Evolutionary conservation across 2,329 filamentous ascomycete genomes (phyloP).

Genomic region (Rhynchosporium secalis): DNA sequence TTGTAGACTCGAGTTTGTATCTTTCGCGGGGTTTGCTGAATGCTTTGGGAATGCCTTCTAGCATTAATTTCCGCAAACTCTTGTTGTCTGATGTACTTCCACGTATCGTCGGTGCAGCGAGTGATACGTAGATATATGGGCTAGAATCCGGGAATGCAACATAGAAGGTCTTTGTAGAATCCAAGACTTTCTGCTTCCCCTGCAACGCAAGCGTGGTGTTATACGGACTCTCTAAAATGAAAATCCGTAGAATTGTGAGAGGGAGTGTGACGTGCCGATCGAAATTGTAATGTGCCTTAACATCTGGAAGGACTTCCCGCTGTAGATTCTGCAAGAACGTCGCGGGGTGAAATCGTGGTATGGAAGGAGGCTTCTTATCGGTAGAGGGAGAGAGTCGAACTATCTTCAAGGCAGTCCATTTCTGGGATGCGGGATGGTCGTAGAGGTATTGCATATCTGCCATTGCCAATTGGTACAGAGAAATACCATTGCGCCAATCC

Average conservation of each 20-base stretch:
- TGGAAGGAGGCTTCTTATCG: constrained; percentile 49
- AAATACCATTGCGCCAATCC: constrained; percentile 67
- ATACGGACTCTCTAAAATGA: constrained; percentile 80
- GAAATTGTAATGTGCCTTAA: constrained; percentile 83
- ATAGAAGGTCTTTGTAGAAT: constrained; percentile 71
- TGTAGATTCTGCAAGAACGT: constrained; percentile 79
- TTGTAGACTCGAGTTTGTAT: constrained; percentile 67
- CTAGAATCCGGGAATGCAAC: constrained; percentile 80
- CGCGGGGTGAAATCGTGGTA: constrained; percentile 76
- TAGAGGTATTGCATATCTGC: constrained; percentile 67
- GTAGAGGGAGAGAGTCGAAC: constrained; percentile 46
- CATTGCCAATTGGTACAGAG: constrained; percentile 67
- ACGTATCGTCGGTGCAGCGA: constrained; percentile 44
- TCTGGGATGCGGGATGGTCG: constrained; percentile 62
- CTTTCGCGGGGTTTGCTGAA: constrained; percentile 73
- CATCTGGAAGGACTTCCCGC: constrained; percentile 69
- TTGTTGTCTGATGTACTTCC: constrained; percentile 51
- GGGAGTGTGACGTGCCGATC: constrained; percentile 69
- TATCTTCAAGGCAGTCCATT: constrained; percentile 64
- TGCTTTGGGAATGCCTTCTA: constrained; percentile 80
- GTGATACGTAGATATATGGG: constrained; percentile 69
- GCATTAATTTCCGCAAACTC: constrained; percentile 68
- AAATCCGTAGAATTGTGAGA: constrained; percentile 73
- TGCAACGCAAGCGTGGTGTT: constrained; percentile 56
- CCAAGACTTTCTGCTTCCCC: constrained; percentile 45